These are phyloP conservation scores for Saccharomycopsis javanensis DNA, from an alignment of 805 yeast species.

Conservation along the genomic window DNA sequence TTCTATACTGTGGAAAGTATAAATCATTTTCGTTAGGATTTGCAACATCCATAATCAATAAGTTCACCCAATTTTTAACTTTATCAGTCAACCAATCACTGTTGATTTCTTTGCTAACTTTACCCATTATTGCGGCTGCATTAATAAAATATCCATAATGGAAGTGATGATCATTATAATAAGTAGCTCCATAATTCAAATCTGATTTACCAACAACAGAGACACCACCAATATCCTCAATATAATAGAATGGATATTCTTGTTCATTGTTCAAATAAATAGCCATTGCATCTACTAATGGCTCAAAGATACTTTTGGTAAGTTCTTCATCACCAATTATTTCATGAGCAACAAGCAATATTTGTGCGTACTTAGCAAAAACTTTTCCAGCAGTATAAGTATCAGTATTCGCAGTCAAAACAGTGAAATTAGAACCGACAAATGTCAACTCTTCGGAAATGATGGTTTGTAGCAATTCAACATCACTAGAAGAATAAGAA, in stretches of 20 bases:
- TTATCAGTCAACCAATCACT: slow-evolving; percentile 39
- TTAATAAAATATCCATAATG: slow-evolving; percentile 79
- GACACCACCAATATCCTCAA: slow-evolving; percentile 48
- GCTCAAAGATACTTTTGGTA: slow-evolving; percentile 28
- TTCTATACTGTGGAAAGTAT: slow-evolving; percentile 54
- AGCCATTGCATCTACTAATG: slow-evolving; percentile 36
- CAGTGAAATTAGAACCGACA: slow-evolving; percentile 29
- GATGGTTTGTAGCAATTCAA: slow-evolving; percentile 29
- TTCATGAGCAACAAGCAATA: slow-evolving; percentile 41
- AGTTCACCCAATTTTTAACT: slow-evolving; percentile 48
- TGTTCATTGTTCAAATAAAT: slow-evolving; percentile 34
- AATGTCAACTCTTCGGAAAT: slow-evolving; percentile 40
- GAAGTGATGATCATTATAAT: slow-evolving; percentile 81
- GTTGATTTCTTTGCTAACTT: slow-evolving; percentile 39
- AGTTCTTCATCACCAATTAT: slow-evolving; percentile 36
- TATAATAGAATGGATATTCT: slow-evolving; percentile 42
- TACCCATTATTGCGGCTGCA: slow-evolving; percentile 73
- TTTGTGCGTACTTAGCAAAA: slow-evolving; percentile 47
- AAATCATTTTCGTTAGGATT: slow-evolving; percentile 45
- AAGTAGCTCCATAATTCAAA: slow-evolving; percentile 61
- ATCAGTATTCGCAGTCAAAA: slow-evolving; percentile 32
- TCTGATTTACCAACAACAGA: slow-evolving; percentile 41
- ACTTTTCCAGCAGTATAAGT: slow-evolving; percentile 46
- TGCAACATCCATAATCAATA: slow-evolving; percentile 56
- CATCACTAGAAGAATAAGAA: slow-evolving; percentile 34